These are phyloP conservation scores for Begonia fuchsioides DNA, from an alignment of 306 rosid species.

Conservation along the genomic window DNA sequence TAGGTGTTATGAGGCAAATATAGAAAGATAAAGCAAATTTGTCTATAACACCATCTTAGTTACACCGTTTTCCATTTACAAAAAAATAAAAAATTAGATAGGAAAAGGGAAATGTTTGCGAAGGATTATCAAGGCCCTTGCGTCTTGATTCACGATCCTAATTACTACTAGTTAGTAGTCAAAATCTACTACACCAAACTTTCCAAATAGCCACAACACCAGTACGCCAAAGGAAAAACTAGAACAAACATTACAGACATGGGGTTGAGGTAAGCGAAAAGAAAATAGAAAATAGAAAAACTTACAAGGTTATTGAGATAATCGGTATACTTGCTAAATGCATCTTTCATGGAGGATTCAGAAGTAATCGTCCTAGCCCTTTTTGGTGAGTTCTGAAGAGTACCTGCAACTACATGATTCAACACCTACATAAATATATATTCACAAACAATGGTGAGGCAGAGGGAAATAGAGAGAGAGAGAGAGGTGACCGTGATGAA, in stretches of 20 bases:
- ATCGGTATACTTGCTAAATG: slow-evolving; percentile 49
- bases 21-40: no score
- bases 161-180: no score
- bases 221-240: no score
- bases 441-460: not conserved
- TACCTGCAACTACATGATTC: slow-evolving; percentile 22
- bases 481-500: slow-evolving; percentile 23
- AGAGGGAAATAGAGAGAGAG: not conserved
- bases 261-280: not conserved
- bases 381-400: slow-evolving; percentile 29
- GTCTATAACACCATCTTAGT: no score
- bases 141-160: no score
- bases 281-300: not conserved
- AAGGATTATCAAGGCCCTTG: no score
- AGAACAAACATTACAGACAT: not conserved
- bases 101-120: no score
- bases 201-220: no score
- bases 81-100: no score
- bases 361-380: slow-evolving; percentile 46
- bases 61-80: no score
- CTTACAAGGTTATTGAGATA: slow-evolving; percentile 67
- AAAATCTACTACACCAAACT: no score
- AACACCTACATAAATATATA: not conserved
- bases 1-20: no score
- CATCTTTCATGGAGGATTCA: slow-evolving; percentile 42